Percentiles rank a stretch among this genome's conserved stretches.
phyloP scores from a whole-genome alignment of 73 alveolate genomes.

The Tetrahymena thermophila region DNA sequence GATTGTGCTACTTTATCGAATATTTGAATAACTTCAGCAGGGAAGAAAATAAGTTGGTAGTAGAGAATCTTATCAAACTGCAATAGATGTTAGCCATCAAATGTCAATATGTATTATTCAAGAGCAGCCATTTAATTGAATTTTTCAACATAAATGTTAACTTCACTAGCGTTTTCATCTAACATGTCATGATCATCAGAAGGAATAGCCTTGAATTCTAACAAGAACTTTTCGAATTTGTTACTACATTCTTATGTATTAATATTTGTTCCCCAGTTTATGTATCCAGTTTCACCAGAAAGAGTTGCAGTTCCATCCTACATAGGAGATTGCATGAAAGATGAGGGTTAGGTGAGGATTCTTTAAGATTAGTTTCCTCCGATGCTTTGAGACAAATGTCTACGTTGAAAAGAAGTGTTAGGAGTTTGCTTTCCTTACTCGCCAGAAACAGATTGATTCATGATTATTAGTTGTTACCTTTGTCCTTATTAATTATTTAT shows the following conservation, averaged over 20 bases:
- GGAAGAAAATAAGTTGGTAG: slow-evolving; percentile 79
- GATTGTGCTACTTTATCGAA: slow-evolving; percentile 82
- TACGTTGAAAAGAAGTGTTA: not conserved
- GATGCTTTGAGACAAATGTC: not conserved
- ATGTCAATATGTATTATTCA: slow-evolving; percentile 62
- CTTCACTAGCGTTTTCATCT: not conserved
- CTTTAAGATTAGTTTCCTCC: not conserved
- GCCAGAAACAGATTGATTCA: not conserved
- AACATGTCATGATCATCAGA: slow-evolving; percentile 4
- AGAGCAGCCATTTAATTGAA: slow-evolving; percentile 66
- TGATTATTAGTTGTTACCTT: not conserved
- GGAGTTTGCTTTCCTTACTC: not conserved
- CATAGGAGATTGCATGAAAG: not conserved
- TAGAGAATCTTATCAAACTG: slow-evolving; percentile 71
- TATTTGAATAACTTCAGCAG: slow-evolving; percentile 88
- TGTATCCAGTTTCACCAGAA: slow-evolving; percentile 40
- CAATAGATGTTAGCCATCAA: slow-evolving; percentile 83
- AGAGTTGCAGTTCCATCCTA: not conserved
- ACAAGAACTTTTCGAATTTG: slow-evolving; percentile 71
- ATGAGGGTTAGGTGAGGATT: not conserved
- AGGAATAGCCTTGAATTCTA: slow-evolving; percentile 46
- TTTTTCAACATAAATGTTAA: slow-evolving; percentile 62
- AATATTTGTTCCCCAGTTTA: slow-evolving; percentile 92
- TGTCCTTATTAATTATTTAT: not conserved
- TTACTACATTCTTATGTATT: slow-evolving; percentile 65